Base-by-base conservation (phyloP, 148 eudicot species). In the Dianthus caryophyllus region DNA sequence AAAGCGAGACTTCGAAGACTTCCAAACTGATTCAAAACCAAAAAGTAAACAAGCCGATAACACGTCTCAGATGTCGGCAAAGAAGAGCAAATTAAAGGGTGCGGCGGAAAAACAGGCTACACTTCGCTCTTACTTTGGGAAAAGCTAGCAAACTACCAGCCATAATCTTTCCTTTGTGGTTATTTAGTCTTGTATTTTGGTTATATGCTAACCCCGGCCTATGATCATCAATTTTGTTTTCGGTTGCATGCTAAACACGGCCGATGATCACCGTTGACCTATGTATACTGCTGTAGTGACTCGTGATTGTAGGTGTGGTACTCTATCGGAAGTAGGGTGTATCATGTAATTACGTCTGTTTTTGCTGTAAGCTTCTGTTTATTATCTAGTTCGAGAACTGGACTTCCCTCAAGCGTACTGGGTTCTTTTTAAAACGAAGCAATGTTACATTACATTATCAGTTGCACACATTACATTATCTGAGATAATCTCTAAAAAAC, bases 101-200 rank as follows among this genome's bases (percentile, higher is more conserved):
- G 76, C 80, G 12, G 71, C 71, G 78, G 84, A 79, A 56, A 84
- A 84, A 71, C 97, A 94, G 55, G 75, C 87, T 7, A 88, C 97
- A 3, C 74, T 88, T n/a, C 67, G 83, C 66, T 88, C 96, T 24
- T 90, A 75, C 71, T 88, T 87, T 64, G 78, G 77, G 29, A 90
- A 80, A 86, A 68, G 75, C 80, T 80, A 79, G 83, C 47, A 25
- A 22, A 29, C 38, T 60, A 36, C 16, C 16, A 29, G 15, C 41
- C 51, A 8, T 46, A 24, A 31, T 13, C n/a, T 20, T 44, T 15
- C 33, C 67, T 22, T 27, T 52, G 57, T 22, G 3, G 26, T 21
- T 29, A 2, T 11, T 21, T 20, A 22, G 27, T 39, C 18, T 24
- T 63, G 16, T n/a, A 21, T 24, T 47, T 46, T 26, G 20, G 53